Percentiles rank a stretch among this genome's conserved stretches.
Conservation (phyloP, 2,329 filamentous ascomycete genomes). For the Fusarium temperatum region DNA sequence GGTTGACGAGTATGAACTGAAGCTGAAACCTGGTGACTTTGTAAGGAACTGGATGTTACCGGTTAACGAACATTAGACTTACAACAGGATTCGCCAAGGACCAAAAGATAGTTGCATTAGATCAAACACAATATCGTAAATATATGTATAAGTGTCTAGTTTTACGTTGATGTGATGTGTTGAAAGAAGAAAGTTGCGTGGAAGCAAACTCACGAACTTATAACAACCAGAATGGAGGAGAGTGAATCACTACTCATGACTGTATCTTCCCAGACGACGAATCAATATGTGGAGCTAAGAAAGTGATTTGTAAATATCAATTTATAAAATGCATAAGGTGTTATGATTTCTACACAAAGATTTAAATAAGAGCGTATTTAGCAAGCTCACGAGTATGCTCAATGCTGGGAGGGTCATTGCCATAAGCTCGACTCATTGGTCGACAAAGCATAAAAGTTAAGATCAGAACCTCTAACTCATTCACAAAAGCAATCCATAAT, state of each 20-base stretch:
- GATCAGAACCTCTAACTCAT: accelerated
- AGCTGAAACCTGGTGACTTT: not conserved
- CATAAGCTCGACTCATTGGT: not conserved
- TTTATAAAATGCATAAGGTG: too few relatives aligned
- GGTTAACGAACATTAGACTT: not conserved
- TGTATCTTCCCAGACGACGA: too few relatives aligned
- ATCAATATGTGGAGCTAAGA: too few relatives aligned
- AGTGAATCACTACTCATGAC: not conserved
- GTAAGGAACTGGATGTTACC: too few relatives aligned
- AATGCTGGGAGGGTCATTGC: not conserved
- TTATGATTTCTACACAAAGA: too few relatives aligned
- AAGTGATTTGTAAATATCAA: too few relatives aligned
- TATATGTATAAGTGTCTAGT: accelerated
- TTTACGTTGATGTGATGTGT: not conserved
- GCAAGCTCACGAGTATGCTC: not conserved
- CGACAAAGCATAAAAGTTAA: too few relatives aligned
- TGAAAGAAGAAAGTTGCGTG: not conserved
- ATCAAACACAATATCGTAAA: not conserved
- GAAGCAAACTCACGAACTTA: not conserved
- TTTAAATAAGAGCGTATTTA: too few relatives aligned
- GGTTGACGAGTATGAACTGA: not conserved
- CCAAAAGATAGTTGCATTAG: not conserved
- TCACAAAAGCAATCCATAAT: accelerated
- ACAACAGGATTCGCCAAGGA: not conserved
- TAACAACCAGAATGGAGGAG: not conserved